Percentiles rank a stretch among this genome's conserved stretches.
These are phyloP conservation scores for Pedinophyceae sp. DNA, from an alignment of 139 green algal genomes.

Conservation along the genomic window DNA sequence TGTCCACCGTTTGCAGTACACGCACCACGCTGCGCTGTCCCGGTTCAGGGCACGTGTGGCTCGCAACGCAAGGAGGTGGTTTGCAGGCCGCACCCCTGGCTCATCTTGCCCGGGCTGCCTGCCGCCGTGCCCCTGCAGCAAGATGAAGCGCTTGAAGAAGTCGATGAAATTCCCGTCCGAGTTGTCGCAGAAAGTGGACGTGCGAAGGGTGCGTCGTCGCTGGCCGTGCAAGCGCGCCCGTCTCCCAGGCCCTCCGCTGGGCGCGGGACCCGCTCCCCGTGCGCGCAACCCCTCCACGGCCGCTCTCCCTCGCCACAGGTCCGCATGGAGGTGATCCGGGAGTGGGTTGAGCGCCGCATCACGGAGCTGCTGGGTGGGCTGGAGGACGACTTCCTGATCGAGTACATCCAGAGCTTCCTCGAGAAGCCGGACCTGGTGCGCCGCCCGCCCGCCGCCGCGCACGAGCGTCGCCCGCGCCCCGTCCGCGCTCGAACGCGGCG, in stretches of 20 bases:
- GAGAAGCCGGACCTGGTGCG: background rate
- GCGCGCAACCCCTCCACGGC: too few species aligned
- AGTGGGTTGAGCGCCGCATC: background rate
- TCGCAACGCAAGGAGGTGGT: too few species aligned
- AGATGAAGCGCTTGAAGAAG: background rate
- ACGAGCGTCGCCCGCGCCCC: too few species aligned
- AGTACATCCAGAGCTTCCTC: background rate
- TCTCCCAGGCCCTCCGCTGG: background rate
- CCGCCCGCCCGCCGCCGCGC: too few species aligned
- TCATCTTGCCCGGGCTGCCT: background rate
- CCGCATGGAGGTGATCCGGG: background rate
- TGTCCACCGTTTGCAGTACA: too few species aligned
- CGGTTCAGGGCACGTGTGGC: background rate
- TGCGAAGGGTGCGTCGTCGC: background rate
- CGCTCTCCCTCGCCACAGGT: too few species aligned
- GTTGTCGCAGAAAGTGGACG: too few species aligned
- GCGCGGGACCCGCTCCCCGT: background rate
- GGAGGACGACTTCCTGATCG: background rate
- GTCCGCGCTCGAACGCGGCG: background rate
- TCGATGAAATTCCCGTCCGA: background rate
- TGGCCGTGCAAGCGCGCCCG: background rate
- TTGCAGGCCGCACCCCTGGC: too few species aligned
- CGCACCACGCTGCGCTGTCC: background rate
- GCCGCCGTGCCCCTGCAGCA: background rate
- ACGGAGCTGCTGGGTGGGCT: background rate